These are phyloP conservation scores for Lasiosphaeria ovina DNA, from an alignment of 495 filamentous ascomycete genomes.

Conservation along the genomic window DNA sequence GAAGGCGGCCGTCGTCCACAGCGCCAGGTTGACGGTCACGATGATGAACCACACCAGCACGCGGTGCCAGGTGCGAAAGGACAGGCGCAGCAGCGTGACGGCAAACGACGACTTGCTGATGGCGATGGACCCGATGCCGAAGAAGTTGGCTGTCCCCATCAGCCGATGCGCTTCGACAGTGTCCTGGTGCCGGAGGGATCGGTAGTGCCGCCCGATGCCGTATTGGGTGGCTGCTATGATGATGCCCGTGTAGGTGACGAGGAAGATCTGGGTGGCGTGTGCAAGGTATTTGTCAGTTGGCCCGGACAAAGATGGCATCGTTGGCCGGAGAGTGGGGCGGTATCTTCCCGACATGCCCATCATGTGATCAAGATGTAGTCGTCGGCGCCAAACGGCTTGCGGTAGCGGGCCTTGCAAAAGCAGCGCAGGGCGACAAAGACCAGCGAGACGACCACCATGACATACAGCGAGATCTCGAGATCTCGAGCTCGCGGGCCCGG, in stretches of 20 bases:
- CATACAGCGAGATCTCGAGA: slow-evolving; percentile 5
- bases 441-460: slow-evolving; percentile 3
- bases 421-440: slow-evolving; percentile 5
- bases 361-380: background rate
- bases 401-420: slow-evolving; percentile 6
- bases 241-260: background rate
- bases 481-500: background rate
- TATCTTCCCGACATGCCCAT: background rate
- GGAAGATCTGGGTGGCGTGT: slow-evolving; percentile 3
- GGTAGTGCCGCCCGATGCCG: slow-evolving; percentile 5
- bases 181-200: background rate
- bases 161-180: background rate
- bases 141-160: background rate
- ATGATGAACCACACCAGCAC: slow-evolving; percentile 14
- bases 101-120: slow-evolving; percentile 16
- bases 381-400: background rate
- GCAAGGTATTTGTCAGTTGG: background rate
- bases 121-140: slow-evolving; percentile 1
- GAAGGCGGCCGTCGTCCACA: background rate
- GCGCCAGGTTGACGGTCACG: slow-evolving; percentile 13
- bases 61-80: slow-evolving; percentile 4
- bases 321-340: background rate
- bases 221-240: background rate
- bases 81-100: slow-evolving; percentile 18
- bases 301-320: background rate